A percentile compares a stretch with the other conserved stretches of the same genome.
phyloP scores from a whole-genome alignment of 129 eudicot species.

The Tagetes erecta region DNA sequence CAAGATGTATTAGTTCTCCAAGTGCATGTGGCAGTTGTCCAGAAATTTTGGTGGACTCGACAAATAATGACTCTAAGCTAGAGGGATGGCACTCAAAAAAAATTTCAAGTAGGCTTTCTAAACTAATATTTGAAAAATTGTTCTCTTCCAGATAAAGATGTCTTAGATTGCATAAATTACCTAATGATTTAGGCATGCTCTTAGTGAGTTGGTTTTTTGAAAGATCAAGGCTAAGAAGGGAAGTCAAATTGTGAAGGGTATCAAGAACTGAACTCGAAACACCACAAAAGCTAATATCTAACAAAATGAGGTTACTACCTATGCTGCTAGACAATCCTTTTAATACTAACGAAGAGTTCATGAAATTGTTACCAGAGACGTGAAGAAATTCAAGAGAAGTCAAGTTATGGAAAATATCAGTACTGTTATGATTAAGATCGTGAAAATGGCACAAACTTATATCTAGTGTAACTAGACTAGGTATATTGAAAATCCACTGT shows the following conservation, averaged over 20 bases:
- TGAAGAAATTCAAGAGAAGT: not conserved
- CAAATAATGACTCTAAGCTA: not conserved
- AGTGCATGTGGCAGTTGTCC: slow-evolving; percentile 6
- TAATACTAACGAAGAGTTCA: not conserved
- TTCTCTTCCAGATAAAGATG: not conserved
- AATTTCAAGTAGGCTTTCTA: not conserved
- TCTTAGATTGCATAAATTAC: not conserved
- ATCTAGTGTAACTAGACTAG: not conserved
- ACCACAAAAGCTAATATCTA: slow-evolving; percentile 9
- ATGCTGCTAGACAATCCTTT: not conserved
- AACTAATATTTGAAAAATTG: not conserved
- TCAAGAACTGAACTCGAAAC: slow-evolving; percentile 6
- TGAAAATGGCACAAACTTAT: not conserved
- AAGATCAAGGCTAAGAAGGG: slow-evolving; percentile 3
- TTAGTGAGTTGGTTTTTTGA: slow-evolving; percentile 10
- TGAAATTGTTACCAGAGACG: not conserved
- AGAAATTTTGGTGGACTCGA: not conserved
- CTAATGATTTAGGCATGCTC: not conserved
- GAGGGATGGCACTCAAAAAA: slow-evolving; percentile 14
- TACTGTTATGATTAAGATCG: not conserved
- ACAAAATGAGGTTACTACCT: not conserved
- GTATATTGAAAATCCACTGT: not conserved
- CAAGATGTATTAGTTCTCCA: not conserved
- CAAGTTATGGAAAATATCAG: not conserved
- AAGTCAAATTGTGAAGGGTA: slow-evolving; percentile 21